Base-by-base conservation (phyloP, 805 yeast genomes). In the Starmerella vitae region DNA sequence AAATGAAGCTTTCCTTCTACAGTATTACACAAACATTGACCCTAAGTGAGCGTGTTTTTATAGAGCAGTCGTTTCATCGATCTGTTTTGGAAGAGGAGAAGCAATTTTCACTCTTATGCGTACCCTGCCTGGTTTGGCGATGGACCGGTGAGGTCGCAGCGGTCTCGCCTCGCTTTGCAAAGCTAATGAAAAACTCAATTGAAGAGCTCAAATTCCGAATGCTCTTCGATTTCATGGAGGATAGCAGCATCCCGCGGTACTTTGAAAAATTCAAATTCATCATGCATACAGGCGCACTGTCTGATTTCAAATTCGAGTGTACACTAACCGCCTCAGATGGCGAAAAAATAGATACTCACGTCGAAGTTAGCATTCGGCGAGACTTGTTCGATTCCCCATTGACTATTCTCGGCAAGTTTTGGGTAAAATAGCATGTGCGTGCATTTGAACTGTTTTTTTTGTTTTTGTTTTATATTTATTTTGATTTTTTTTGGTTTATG, bases 321-420 rank as follows among this genome's bases (percentile, higher is more conserved):
- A 76, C 85, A 0, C 63, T 88, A 27, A 55, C 82, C 31, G 79
- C 61, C 4, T 55, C 58, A 12, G 34, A 42, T 12, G 64, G 64
- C 13, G 39, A 50, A 30, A 45, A 44, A 19, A 71, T 88, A 34
- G 66, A 78, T 36, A 82, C 96, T 0, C 74, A 83, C 21, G 78
- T 93, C 51, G 77, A 81, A 52, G 83, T 95, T 93, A 91, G 97
- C 1, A 63, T 91, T 47, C 85, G 86, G 55, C 67, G 96, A 56
- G 97, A 88, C 56, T 93, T 88, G 14, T 88, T 91, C 61, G 96
- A 95, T 7, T 78, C 88, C 38, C 98, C 98, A 13, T 78, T 91
- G 84, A 86, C 88, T 93, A 78, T 91, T 18, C 72, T 88, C 25
- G 97, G 95, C 14, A 91, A 84, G 55, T 88, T 88, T 56, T 64